Base-by-base conservation (phyloP, 345 rosid genomes). In the Lagerstroemia speciosa region DNA sequence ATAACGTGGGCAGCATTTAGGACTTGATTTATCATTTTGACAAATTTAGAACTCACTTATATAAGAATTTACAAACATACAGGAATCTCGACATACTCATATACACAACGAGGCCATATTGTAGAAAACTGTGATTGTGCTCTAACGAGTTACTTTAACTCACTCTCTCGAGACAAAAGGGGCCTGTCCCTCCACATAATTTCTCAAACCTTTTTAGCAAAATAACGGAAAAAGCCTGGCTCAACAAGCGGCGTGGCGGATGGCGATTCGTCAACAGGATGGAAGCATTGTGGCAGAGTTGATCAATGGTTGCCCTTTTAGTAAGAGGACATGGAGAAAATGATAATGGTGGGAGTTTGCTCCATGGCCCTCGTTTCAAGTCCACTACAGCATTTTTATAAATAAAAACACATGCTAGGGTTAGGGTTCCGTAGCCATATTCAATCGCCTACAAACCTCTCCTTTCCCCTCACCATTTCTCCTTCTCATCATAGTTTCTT, bases 381-480 rank as follows among this genome's bases (percentile, higher is more conserved):
- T 63, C 63, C 43, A 45, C 68, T 69, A 75, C 52, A 62, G 46
- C 33, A 69, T 62, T 69, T 73, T 72, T 86, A 84, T 64, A 78
- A 55, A 52, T 53, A 45, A 60, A 63, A 65, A 55, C 41, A 67
- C 66, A 72, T 16, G 77, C 78, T 84, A 84, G 88, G 87, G 88
- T 81, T 86, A 84, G 86, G 87, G 87, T 81, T 81, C 78, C 72
- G 38, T 71, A 65, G 69, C 62, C 64, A 64, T 15, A 45, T 65
- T 66, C 82, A 75, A 71, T 80, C 37, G 76, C 67, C 77, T 76
- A 71, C 75, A 70, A 68, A 72, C 69, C 29, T 64, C 7, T 2
- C 36, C 60, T 67, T 45, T 11, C 30, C 62, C 17, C 31, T 45
- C 27, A 29, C 70, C 26, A 17, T 20, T 15, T 11, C n/a, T 52